Percentiles rank a stretch among this genome's conserved stretches.
These are phyloP conservation scores for Gossypium longicalyx DNA, from an alignment of 345 rosid species.

Conservation along the genomic window DNA sequence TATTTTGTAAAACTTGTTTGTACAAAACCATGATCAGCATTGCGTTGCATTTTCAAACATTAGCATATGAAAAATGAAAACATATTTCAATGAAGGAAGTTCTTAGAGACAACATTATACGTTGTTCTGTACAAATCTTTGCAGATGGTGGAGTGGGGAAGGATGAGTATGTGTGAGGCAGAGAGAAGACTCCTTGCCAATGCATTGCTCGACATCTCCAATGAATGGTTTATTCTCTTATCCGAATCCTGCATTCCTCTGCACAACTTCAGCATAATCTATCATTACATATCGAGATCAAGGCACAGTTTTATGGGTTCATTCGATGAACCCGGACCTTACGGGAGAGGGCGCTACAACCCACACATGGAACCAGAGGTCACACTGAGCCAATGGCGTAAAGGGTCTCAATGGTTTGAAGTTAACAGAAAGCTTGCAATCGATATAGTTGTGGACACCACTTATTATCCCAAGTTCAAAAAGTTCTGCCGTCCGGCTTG, in stretches of 20 bases:
- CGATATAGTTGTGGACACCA: slow-evolving; percentile 51
- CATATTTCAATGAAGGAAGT: too few relatives aligned
- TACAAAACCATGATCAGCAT: too few relatives aligned
- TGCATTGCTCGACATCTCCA: slow-evolving; percentile 80
- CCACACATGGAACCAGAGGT: slow-evolving; percentile 62
- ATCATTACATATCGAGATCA: slow-evolving; percentile 57
- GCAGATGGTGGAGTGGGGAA: slow-evolving; percentile 72
- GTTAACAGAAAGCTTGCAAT: slow-evolving; percentile 61
- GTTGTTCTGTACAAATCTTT: neutral
- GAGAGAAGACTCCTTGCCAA: slow-evolving; percentile 88
- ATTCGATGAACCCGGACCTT: slow-evolving; percentile 68
- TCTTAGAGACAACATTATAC: too few relatives aligned
- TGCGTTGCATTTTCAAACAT: too few relatives aligned
- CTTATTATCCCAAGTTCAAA: slow-evolving; percentile 71
- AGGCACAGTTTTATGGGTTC: slow-evolving; percentile 71
- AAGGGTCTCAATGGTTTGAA: slow-evolving; percentile 97
- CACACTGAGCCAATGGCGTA: slow-evolving; percentile 72
- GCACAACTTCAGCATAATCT: slow-evolving; percentile 60
- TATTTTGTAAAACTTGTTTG: too few relatives aligned
- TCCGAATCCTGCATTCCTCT: slow-evolving; percentile 93
- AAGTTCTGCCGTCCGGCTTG: slow-evolving; percentile 67
- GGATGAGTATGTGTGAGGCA: slow-evolving; percentile 91
- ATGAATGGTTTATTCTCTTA: slow-evolving; percentile 81
- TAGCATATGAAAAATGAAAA: too few relatives aligned
- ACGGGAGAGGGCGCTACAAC: slow-evolving; percentile 77